Evolutionary conservation across 306 rosid species (phyloP), one percentile per base, ranked within the genome.

Genomic region (Oemleria cerasiformis): DNA sequence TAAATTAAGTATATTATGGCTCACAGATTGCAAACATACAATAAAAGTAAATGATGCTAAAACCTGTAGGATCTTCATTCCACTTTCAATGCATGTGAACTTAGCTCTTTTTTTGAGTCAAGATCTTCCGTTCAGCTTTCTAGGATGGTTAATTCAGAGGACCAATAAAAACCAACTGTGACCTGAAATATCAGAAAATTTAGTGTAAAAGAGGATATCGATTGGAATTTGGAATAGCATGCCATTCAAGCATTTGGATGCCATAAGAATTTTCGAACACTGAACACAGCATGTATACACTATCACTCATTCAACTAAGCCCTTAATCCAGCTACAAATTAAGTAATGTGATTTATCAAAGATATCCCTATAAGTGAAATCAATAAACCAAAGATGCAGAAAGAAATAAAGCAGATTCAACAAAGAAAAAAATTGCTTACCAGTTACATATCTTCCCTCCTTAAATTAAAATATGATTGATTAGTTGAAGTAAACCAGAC

Each of bases 41-140:
- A 53, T 8, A 53, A 9, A 59, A 30, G 11, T 25, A 59, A 59
- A 59, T 7, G n/a, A 30, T 34, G 20, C 64, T 14, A 34, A 25
- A 59, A 59, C 64, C 64, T 59, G 64, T 17, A 59, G 14, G 8
- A 34, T 59, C 64, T 59, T 59, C 64, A 59, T 59, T 58, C 34
- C 64, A 59, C 42, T 59, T 30, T 59, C 64, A 34, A 13, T 6
- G 41, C 20, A 59, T 5, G 6, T 14, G 4, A 14, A 59, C 64
- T 34, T 9, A 14, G 41, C 8, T 7, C 64, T 59, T 34, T 59
- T 34, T 59, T 59, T 25, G 62, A 7, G 16, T 56, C 8, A 3
- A 59, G 43, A 59, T 15, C 65, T 17, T 61, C 25, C 0, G 3
- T 16, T 60, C 65, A 38, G 12, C 36, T 38, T 60, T 61, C 15